Conservation (phyloP, 192 early-diverging fungal genomes). For the Backusella luteola region DNA sequence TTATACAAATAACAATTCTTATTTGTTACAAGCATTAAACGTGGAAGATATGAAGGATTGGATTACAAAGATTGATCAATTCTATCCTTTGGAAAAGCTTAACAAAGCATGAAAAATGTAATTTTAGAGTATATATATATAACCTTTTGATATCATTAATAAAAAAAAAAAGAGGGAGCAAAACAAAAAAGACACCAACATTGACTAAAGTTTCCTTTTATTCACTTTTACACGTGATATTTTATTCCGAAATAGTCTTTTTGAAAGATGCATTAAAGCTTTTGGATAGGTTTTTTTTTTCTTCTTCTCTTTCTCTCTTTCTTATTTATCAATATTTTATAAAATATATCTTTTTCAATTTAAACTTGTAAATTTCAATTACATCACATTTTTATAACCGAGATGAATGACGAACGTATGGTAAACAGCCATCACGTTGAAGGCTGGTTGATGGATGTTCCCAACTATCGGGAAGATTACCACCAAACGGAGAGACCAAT, state of each 20-base stretch:
- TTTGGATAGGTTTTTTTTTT: neutral
- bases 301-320: neutral
- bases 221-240: neutral
- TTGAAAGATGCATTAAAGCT: neutral
- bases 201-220: neutral
- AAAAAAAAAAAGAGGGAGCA: neutral
- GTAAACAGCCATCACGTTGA: neutral
- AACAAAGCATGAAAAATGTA: neutral
- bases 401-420: neutral
- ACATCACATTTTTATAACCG: neutral
- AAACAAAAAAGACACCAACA: neutral
- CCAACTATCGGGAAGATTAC: neutral
- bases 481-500: neutral
- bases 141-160: neutral
- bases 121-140: neutral
- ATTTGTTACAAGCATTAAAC: constrained; percentile 61
- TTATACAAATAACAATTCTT: constrained; percentile 58
- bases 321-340: neutral
- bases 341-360: neutral
- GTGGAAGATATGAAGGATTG: constrained; percentile 62
- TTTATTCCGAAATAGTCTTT: neutral
- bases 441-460: constrained; percentile 14
- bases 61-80: constrained; percentile 49
- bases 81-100: constrained; percentile 35
- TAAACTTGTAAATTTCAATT: neutral